These are phyloP conservation scores for Serendipita sp. DNA, from an alignment of 768 basidiomycete species.

Conservation along the genomic window DNA sequence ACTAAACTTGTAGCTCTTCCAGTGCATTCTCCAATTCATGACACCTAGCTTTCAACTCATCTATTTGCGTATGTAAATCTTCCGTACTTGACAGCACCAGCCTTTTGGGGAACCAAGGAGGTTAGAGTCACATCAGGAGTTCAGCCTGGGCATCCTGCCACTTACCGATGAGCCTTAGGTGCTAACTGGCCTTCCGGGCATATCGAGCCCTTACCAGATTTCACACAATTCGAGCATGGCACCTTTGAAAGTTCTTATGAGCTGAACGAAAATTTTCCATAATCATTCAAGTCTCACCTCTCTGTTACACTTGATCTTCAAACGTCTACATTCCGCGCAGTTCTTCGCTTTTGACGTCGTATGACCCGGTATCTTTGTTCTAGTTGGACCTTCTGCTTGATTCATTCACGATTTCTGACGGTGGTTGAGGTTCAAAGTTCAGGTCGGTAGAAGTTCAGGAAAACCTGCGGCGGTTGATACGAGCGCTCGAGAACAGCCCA, in stretches of 20 bases:
- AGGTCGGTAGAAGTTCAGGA: no score
- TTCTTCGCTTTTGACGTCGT: background rate
- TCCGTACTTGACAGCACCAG: background rate
- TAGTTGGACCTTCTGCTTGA: no score
- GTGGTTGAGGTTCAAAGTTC: no score
- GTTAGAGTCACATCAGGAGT: background rate
- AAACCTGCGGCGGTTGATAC: no score
- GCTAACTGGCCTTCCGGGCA: background rate
- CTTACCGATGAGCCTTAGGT: background rate
- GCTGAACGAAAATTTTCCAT: background rate
- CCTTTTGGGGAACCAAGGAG: background rate
- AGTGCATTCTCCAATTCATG: background rate
- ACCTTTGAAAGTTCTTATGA: background rate
- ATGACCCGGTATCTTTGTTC: no score
- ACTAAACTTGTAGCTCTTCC: background rate
- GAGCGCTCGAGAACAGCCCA: no score
- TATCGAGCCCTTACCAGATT: background rate
- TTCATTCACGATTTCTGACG: no score
- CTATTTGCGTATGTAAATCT: background rate
- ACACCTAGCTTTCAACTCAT: background rate
- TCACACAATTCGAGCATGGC: background rate
- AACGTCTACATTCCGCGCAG: background rate
- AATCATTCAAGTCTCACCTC: background rate
- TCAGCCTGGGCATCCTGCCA: background rate
- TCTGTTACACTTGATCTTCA: background rate